Conservation (phyloP, 257 asterid genomes). For the Petunia secreta region DNA sequence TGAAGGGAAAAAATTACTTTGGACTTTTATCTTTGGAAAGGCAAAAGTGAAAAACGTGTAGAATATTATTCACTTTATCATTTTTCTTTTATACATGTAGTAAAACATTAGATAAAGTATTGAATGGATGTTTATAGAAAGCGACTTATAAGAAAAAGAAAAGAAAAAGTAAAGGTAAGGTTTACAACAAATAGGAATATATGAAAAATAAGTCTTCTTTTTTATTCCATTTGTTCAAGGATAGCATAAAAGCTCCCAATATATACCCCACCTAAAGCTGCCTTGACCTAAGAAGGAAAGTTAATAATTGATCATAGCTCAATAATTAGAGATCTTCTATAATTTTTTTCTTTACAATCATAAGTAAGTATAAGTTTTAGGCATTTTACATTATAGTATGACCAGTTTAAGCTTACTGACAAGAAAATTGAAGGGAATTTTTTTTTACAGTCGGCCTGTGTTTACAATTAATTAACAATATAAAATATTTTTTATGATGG, state of each 20-base stretch:
- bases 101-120: not conserved
- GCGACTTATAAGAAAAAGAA: not conserved
- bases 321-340: slow-evolving; percentile 9
- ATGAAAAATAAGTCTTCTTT: not conserved
- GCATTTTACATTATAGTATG: too few relatives aligned
- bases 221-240: not conserved
- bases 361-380: not conserved
- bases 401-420: too few relatives aligned
- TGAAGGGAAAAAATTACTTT: not conserved
- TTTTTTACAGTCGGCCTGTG: too few relatives aligned
- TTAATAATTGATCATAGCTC: not conserved
- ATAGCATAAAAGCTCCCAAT: not conserved
- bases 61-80: not conserved
- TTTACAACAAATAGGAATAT: not conserved
- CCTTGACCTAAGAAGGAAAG: slow-evolving; percentile 22
- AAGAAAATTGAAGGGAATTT: too few relatives aligned
- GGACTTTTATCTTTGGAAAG: slow-evolving; percentile 9
- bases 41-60: not conserved
- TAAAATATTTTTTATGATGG: too few relatives aligned
- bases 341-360: not conserved
- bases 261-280: slow-evolving; percentile 19
- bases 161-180: not conserved
- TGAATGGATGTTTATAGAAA: not conserved
- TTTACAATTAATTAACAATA: too few relatives aligned
- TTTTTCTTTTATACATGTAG: not conserved